These are phyloP conservation scores for Verticillium nubilum DNA, from an alignment of 2,329 filamentous ascomycete species.

Conservation along the genomic window DNA sequence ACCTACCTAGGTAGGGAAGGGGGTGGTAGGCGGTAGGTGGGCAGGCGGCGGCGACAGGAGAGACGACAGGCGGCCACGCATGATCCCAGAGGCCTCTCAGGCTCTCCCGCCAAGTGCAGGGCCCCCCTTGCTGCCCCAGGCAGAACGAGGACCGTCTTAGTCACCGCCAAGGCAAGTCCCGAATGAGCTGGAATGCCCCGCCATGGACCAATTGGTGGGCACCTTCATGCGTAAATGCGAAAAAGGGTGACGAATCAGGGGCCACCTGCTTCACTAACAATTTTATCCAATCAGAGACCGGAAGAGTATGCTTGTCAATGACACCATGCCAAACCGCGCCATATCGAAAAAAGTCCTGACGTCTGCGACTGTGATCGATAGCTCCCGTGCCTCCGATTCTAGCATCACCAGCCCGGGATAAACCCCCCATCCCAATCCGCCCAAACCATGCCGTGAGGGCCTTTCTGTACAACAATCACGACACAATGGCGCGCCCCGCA, in stretches of 20 bases:
- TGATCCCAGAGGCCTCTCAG: neutral
- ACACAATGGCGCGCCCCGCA: conserved; percentile 15
- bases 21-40: neutral
- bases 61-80: neutral
- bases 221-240: neutral
- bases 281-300: neutral
- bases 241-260: neutral
- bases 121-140: neutral
- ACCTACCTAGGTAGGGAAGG: too few species aligned
- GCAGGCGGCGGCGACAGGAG: too few species aligned
- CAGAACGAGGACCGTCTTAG: neutral
- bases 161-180: neutral
- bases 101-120: neutral
- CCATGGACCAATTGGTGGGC: neutral
- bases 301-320: neutral
- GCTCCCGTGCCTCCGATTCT: neutral
- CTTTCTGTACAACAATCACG: neutral
- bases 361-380: neutral
- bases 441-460: conserved; percentile 2
- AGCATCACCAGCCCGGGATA: neutral
- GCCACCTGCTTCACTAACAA: neutral
- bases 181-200: neutral
- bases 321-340: neutral
- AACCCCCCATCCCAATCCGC: neutral
- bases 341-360: conserved; percentile 3